Percentiles rank a stretch among this genome's conserved stretches.
These are phyloP conservation scores for Coemansia sp. DNA, from an alignment of 192 early-diverging fungal genomes.

Conservation along the genomic window DNA sequence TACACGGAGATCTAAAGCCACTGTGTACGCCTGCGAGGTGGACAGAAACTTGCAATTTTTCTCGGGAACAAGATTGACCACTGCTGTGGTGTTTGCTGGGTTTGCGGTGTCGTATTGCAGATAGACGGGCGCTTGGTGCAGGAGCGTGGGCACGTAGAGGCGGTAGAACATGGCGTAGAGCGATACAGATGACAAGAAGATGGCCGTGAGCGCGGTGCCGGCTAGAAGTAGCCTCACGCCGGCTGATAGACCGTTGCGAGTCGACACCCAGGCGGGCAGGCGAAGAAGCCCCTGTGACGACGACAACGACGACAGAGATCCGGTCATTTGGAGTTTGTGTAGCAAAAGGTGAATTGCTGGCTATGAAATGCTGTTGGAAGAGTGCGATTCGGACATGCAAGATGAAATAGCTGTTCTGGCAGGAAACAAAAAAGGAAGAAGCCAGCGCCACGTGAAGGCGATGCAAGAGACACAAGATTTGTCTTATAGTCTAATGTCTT, in stretches of 20 bases:
- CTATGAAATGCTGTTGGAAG: not conserved
- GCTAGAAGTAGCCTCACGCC: constrained; percentile 27
- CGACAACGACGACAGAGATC: not conserved
- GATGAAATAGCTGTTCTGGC: not conserved
- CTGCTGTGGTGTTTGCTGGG: constrained; percentile 19
- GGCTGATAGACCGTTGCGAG: constrained; percentile 27
- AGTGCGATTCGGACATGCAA: not conserved
- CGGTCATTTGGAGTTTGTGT: not conserved
- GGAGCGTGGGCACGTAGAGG: constrained; percentile 62
- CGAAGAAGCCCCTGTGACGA: constrained; percentile 5
- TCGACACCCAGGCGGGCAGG: constrained; percentile 17
- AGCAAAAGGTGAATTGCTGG: constrained; percentile 3
- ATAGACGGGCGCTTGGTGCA: constrained; percentile 58
- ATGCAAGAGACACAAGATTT: no score
- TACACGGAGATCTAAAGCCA: constrained; percentile 58
- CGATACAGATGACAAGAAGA: constrained; percentile 25
- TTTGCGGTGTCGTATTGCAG: constrained; percentile 47
- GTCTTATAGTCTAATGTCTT: not conserved
- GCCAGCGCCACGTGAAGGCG: no score
- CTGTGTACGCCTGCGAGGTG: constrained; percentile 61
- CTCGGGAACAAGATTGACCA: constrained; percentile 27
- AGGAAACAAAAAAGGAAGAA: no score
- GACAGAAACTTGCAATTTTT: constrained; percentile 48
- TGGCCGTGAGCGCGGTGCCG: constrained; percentile 8
- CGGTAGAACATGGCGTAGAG: constrained; percentile 63